Base-by-base conservation (phyloP, 2,329 filamentous ascomycete genomes). In the Chaetomiaceae sp. region DNA sequence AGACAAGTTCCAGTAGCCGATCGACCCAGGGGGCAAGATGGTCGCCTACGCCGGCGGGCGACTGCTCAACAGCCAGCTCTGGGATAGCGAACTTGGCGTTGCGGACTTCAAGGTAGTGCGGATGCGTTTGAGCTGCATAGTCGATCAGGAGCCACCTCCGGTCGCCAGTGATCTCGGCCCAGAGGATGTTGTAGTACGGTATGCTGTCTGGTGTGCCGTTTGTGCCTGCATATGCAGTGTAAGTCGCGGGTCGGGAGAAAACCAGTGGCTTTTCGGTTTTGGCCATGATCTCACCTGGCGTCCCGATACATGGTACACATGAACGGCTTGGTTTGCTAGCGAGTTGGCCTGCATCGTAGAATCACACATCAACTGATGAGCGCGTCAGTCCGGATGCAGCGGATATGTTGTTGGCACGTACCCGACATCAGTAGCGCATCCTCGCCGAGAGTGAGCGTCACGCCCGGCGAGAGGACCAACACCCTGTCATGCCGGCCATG, bases 101-200 rank as follows among this genome's bases (percentile, higher is more conserved):
- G 49, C 58, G 58, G n/a, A 51, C 58, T 12, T 53, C 47, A 3
- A 62, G 40, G 27, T 34, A 34, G 11, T 63, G 51, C 14, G 57
- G 5, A 3, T 40, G 25, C 6, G 46, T 47, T 33, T 62, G 47
- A 22, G 56, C 55, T 12, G 59, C 62, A 29, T 59, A 64, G 55
- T 62, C 60, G 37, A 65, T 53, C 33, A 51, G 17, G 20, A 64
- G 51, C 40, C 55, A 53, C 47, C 45, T 57, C 19, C 37, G 43
- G 45, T 64, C 61, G 6, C 53, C 47, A 19, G 55, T 55, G 27
- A 57, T 49, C 43, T 64, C 59, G 36, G 87, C 89, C 85, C 89
- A 95, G 45, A 96, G 83, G 57, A 96, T 74, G 67, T 95, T 88
- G 73, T 89, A 91, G 57, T 90, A 85, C 2, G 88, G 84, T 27